Evolutionary conservation across 2,329 filamentous ascomycete genomes (phyloP), one percentile per base, ranked within the genome.

Genomic region (Zalaria obscura): DNA sequence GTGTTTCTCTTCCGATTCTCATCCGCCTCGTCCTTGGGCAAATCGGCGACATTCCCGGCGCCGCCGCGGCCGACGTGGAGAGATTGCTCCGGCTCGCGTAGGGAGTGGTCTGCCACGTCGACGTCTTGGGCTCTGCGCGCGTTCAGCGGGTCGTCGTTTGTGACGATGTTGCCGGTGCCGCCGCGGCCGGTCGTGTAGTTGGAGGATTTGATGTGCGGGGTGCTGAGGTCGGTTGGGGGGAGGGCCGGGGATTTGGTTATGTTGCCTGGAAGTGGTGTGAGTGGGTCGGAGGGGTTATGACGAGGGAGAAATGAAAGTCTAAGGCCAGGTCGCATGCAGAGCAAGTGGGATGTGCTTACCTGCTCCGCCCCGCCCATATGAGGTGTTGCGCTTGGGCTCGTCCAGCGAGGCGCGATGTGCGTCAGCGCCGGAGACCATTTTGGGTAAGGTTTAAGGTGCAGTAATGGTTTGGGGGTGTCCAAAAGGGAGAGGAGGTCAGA

Each of bases 181-280:
- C 88, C 88, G 40, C 88, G 83, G 43, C 88, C 88, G 3, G 88
- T 95, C 18, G 88, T 94, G 56, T 89, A 87, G 49, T 84, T 70
- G n/a, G 82, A 66, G 37, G 75, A 75, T 66, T 93, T 94, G 57
- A 96, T 75, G 8, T 76, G 82, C 1, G 88, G 88, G 1, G 87
- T 94, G 53, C 80, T 67, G 48, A 93, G 76, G 55, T 89, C 83
- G 38, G 53, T 48, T 38, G 52, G 54, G 40, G 53, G 53, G 39
- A 54, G 53, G 42, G 54, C 54, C 35, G 55, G 52, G 38, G 60
- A 56, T 26, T 62, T 58, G 42, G 55, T 61, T 45, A 72, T 66
- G 58, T 73, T 73, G 49, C 69, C 69, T 64, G 49, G 46, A 48
- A 26, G 18, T 29, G 10, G 34, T 25, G 3, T 37, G 8, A 37